Percentiles rank a stretch among this genome's conserved stretches.
Conservation (phyloP, 2,329 filamentous ascomycete species). For the Coleophoma crateriformis region DNA sequence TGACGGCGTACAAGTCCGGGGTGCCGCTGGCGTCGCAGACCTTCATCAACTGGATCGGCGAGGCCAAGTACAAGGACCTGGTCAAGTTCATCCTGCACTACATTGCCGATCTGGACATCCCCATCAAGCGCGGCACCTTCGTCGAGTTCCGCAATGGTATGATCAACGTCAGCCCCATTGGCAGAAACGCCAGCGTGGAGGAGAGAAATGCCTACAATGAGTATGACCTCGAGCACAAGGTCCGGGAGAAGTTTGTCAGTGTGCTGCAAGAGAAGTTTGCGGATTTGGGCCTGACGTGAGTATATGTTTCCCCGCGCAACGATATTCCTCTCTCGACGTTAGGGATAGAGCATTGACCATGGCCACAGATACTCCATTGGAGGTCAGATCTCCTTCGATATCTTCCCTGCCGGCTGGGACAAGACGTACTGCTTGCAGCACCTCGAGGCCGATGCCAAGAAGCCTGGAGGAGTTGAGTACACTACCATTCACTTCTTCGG, state of each 20-base stretch:
- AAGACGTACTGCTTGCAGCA: conserved; percentile 95
- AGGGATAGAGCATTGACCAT: neutral
- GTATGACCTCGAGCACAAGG: conserved; percentile 72
- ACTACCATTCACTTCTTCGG: conserved; percentile 96
- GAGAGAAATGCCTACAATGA: conserved; percentile 80
- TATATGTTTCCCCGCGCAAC: conserved; percentile 14
- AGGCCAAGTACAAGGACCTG: conserved; percentile 74
- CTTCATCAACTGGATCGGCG: conserved; percentile 91
- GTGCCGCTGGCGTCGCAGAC: conserved; percentile 68
- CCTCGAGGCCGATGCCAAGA: conserved; percentile 72
- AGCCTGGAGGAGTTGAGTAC: conserved; percentile 68
- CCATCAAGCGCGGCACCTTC: conserved; percentile 79
- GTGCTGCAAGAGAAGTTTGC: conserved; percentile 75
- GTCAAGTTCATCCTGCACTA: conserved; percentile 75
- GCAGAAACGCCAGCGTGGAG: conserved; percentile 74
- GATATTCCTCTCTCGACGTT: neutral
- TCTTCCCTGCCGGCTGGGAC: conserved; percentile 96
- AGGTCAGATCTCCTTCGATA: conserved; percentile 96
- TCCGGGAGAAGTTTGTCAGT: conserved; percentile 72
- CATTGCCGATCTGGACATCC: conserved; percentile 77
- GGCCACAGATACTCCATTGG: conserved; percentile 76
- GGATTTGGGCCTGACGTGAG: conserved; percentile 78
- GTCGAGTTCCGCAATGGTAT: conserved; percentile 88
- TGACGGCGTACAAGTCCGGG: conserved; percentile 84
- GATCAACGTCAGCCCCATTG: conserved; percentile 80